Conservation (phyloP, 306 rosid genomes). For the Lablab purpureus region DNA sequence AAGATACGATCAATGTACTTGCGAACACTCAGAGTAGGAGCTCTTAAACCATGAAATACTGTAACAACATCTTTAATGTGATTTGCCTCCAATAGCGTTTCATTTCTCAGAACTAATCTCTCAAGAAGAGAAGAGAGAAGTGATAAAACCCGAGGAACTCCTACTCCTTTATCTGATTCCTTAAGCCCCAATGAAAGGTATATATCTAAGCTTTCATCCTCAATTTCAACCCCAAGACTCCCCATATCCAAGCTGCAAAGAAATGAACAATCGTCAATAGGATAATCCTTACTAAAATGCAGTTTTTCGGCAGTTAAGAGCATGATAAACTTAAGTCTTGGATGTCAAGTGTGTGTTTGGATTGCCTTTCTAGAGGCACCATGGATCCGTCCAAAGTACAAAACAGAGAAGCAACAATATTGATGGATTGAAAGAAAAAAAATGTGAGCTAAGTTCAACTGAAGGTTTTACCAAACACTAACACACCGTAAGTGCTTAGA, state of each 20-base stretch:
- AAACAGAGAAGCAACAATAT: background rate
- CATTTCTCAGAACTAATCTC: constrained; percentile 75
- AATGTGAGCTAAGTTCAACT: background rate
- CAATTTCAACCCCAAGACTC: constrained; percentile 59
- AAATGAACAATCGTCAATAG: constrained; percentile 13
- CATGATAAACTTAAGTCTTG: background rate
- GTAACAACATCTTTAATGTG: constrained; percentile 64
- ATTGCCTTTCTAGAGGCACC: background rate
- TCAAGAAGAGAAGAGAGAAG: constrained; percentile 84
- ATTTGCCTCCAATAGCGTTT: constrained; percentile 61
- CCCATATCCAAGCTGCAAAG: constrained; percentile 80
- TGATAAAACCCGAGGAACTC: constrained; percentile 79
- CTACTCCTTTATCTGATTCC: constrained; percentile 61
- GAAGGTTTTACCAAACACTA: background rate
- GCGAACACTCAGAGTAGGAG: constrained; percentile 74
- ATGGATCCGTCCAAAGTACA: background rate
- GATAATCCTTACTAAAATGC: constrained; percentile 11
- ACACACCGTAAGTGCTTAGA: background rate
- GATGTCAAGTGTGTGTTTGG: background rate
- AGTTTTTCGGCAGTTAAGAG: background rate
- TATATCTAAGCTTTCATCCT: constrained; percentile 59
- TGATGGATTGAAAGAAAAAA: too few species aligned
- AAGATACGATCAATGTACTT: constrained; percentile 87
- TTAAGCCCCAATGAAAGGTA: constrained; percentile 76
- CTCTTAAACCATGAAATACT: constrained; percentile 83